Evolutionary conservation across 352 stramenopile genomes (phyloP), one percentile per base, ranked within the genome.

Genomic region (Phytophthora pinifolia): DNA sequence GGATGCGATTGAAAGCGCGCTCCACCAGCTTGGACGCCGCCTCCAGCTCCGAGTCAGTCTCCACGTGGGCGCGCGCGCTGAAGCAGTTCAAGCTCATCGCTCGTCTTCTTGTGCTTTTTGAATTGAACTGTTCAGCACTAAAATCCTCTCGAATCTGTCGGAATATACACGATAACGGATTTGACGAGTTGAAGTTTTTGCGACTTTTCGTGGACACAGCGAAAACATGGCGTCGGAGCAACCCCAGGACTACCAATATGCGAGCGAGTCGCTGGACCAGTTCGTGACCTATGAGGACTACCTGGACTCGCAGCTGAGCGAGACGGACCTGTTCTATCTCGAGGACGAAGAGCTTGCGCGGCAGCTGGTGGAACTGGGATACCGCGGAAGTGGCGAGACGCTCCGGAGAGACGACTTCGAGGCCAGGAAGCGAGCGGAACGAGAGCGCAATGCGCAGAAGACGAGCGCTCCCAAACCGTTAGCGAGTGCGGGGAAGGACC

Each of bases 241-340:
- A 44, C 71, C 73, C 5, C 75, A 85, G 42, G 78, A 86, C 33
- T 82, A 82, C 39, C 75, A 86, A 53, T 88, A 85, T 47, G 73
- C 73, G 18, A 83, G 73, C 49, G 89, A 97, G 52, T 91, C 83
- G 6, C 66, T 97, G 22, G 89, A 97, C 48, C 73, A 93, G 46
- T 98, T 94, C 50, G 80, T 83, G 9, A 96, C 89, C 13, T 98
- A 98, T 61, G 92, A 98, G 67, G 94, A 98, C 46, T 98, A 98
- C 54, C 70, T 98, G 32, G 90, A 98, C 66, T 88, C 85, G 4
- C 93, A 98, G 55, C 73, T 96, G 42, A 94, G 74, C 7, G 86
- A 96, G 51, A 96, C 84, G 3, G 93, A 98, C 63, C 76, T 98
- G 66, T 97, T 96, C 58, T 98, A 98, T 54, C 74, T 98, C 9